Conservation (phyloP, 2,329 filamentous ascomycete genomes). For the Achaetomium macrosporum region DNA sequence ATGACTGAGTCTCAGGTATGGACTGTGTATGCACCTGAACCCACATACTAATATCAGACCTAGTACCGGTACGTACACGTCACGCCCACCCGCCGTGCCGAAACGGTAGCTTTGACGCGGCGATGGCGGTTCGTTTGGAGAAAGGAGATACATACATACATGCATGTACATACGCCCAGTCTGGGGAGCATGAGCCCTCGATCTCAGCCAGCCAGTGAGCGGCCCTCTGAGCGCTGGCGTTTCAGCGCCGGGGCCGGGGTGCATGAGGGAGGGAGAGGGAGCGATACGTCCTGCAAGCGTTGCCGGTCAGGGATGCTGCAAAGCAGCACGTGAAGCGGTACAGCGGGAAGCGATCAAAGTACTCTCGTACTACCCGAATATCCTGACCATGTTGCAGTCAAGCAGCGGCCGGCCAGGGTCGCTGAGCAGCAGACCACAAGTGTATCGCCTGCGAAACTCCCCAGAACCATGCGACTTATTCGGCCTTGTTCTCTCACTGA, state of each 20-base stretch:
- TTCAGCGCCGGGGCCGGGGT: slow-evolving; percentile 25
- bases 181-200: slow-evolving; percentile 15
- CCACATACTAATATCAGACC: slow-evolving; percentile 26
- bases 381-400: slow-evolving; percentile 24
- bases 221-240: slow-evolving; percentile 18
- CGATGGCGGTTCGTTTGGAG: slow-evolving; percentile 16
- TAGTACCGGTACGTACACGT: slow-evolving; percentile 15
- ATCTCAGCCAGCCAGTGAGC: slow-evolving; percentile 9
- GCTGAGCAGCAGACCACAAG: slow-evolving; percentile 5
- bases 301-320: slow-evolving; percentile 6
- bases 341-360: slow-evolving; percentile 20
- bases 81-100: slow-evolving; percentile 16
- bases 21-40: slow-evolving; percentile 22
- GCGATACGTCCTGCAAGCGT: background rate
- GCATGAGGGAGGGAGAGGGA: slow-evolving; percentile 13
- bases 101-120: slow-evolving; percentile 12
- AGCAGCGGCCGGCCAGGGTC: slow-evolving; percentile 19
- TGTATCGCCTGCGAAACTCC: slow-evolving; percentile 13
- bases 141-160: slow-evolving; percentile 4
- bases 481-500: background rate
- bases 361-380: slow-evolving; percentile 23
- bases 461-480: too few species aligned
- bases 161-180: slow-evolving; percentile 8
- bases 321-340: slow-evolving; percentile 23
- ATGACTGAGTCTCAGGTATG: slow-evolving; percentile 16